Conservation (phyloP, 306 rosid genomes). For the Rosa multiflora region DNA sequence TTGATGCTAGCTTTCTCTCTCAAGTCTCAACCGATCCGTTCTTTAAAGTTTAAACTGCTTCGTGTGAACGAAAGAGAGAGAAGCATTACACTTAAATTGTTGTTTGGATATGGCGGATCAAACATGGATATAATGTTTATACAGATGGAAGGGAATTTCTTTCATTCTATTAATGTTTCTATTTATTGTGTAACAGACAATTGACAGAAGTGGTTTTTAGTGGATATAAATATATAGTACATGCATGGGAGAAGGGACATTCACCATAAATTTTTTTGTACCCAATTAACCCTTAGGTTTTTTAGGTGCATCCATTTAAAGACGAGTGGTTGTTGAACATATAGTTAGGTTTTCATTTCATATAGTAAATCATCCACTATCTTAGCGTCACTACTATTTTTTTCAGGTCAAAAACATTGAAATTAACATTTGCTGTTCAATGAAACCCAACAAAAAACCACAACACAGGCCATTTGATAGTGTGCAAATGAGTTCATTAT, state of each 20-base stretch:
- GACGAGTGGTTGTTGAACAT: neutral
- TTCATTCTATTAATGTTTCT: neutral
- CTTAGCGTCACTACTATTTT: too few relatives aligned
- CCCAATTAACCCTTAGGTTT: neutral
- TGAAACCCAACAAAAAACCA: too few relatives aligned
- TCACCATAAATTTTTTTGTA: neutral
- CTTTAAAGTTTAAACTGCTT: neutral
- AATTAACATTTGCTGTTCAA: too few relatives aligned
- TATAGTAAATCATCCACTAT: neutral
- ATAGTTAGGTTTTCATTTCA: neutral
- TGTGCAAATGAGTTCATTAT: too few relatives aligned
- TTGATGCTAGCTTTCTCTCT: neutral
- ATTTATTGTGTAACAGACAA: slow-evolving; percentile 1
- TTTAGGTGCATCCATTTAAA: neutral
- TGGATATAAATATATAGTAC: neutral
- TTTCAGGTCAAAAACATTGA: too few relatives aligned
- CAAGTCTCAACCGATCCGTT: neutral
- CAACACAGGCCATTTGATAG: too few relatives aligned
- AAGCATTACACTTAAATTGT: neutral
- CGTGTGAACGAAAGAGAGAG: neutral
- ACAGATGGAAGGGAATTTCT: neutral
- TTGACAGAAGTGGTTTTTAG: neutral
- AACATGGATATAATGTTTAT: neutral
- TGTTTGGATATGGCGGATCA: neutral
- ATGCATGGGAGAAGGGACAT: neutral